A percentile compares a stretch with the other conserved stretches of the same genome.
Evolutionary conservation across 2,329 filamentous ascomycete species (phyloP).

Genomic region (Trichoderma sp.): DNA sequence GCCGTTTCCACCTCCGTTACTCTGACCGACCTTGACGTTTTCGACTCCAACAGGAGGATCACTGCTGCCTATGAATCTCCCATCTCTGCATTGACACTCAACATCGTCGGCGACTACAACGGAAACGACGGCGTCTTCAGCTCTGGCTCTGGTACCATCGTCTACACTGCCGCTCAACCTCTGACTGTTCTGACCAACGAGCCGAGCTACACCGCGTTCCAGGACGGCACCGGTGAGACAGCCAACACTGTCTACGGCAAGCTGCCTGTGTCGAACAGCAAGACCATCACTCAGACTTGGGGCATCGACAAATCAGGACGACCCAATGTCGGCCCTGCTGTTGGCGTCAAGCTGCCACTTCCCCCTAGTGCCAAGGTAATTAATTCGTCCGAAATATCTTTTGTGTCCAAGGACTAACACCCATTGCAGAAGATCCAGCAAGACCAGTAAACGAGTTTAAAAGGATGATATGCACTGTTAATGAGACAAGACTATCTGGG

Average conservation of each 20-base stretch:
- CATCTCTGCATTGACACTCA: neutral
- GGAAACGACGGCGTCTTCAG: neutral
- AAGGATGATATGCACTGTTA: neutral
- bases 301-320: neutral
- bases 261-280: neutral
- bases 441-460: neutral
- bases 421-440: neutral
- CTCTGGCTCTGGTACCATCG: neutral
- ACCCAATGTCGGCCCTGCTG: neutral
- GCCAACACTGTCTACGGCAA: conserved; percentile 9
- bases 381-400: neutral
- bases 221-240: conserved; percentile 7
- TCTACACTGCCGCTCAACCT: neutral
- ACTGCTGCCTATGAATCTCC: neutral
- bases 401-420: neutral
- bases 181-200: conserved; percentile 3
- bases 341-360: neutral
- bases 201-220: conserved; percentile 11
- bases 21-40: neutral
- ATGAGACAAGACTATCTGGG: neutral
- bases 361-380: neutral
- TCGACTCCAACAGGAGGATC: neutral
- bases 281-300: neutral
- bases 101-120: neutral
- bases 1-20: neutral